Base-by-base conservation (phyloP, 305 asterid species). In the Rubia tinctorum region DNA sequence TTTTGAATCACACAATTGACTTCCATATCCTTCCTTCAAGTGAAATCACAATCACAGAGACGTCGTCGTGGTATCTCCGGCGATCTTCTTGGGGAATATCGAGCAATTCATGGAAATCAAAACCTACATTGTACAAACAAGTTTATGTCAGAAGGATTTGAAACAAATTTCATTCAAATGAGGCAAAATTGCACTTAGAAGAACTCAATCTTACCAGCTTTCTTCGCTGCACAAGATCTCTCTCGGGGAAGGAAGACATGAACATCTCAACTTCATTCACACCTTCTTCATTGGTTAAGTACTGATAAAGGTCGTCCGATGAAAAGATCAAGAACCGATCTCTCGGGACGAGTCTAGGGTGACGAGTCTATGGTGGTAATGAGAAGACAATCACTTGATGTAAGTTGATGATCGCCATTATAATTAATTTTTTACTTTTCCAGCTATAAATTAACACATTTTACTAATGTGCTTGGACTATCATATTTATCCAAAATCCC, bases 161-260 rank as follows among this genome's bases (percentile, higher is more conserved):
- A 18, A 17, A 51, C 7, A 12, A 51, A 51, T 6, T 5, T 51
- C 10, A 45, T 30, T 30, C 37, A 30, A 30, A 30, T 30, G 37
- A 2, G 3, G 37, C 37, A 30, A 30, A 30, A 30, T n/a, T n/a
- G n/a, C n/a, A n/a, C n/a, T n/a, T n/a, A n/a, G n/a, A n/a, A n/a
- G 15, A n/a, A 5, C 68, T 27, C 3, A 58, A 51, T 7, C 4
- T 23, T 88, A 90, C 97, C 97, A 34, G 98, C 95, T 82, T 89
- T 82, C 69, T 88, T 92, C 43, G 99, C 99, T 70, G 99, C 99
- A 4, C 99, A 92, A 75, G 99, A 81, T 94, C 99, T 4, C 97
- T 97, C 79, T 94, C 99, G 0, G 99, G 99, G 73, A 86, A 94
- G 15, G 82, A 82, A n/a, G 88, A 73, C 91, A 92, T 80, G 83